Conservation (phyloP, 202 grass and related monocot species). For the Carex sylvatica region DNA sequence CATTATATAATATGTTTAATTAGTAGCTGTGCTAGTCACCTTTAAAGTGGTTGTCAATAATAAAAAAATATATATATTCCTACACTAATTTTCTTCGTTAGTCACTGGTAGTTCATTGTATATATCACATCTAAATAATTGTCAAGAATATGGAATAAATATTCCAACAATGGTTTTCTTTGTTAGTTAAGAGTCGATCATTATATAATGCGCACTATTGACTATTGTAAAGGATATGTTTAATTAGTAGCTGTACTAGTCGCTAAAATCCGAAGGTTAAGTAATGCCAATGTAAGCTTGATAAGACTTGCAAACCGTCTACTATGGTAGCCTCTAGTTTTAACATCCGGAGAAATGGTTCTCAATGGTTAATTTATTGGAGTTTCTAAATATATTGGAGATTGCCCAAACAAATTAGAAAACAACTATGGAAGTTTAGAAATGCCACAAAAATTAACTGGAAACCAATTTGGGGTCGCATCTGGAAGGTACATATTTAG, state of each 20-base stretch:
- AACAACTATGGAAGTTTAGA: not conserved
- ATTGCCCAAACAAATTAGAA: not conserved
- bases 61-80: too few relatives aligned
- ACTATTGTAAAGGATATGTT: too few relatives aligned
- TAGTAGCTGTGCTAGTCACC: not conserved
- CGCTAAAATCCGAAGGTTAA: not conserved
- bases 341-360: too few relatives aligned
- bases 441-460: not conserved
- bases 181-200: too few relatives aligned
- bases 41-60: not conserved
- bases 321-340: too few relatives aligned
- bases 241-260: not conserved
- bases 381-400: not conserved
- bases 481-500: not conserved
- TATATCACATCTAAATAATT: not conserved
- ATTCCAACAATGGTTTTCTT: too few relatives aligned
- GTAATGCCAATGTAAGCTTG: not conserved
- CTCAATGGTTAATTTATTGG: too few relatives aligned
- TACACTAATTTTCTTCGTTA: too few relatives aligned
- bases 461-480: not conserved
- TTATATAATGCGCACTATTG: too few relatives aligned
- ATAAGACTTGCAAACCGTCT: not conserved
- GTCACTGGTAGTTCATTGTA: too few relatives aligned
- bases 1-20: too few relatives aligned
- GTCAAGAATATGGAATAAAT: too few relatives aligned